A percentile compares a stretch with the other conserved stretches of the same genome.
These are phyloP conservation scores for Elsinoe perseae DNA, from an alignment of 2,329 filamentous ascomycete genomes.

Conservation along the genomic window DNA sequence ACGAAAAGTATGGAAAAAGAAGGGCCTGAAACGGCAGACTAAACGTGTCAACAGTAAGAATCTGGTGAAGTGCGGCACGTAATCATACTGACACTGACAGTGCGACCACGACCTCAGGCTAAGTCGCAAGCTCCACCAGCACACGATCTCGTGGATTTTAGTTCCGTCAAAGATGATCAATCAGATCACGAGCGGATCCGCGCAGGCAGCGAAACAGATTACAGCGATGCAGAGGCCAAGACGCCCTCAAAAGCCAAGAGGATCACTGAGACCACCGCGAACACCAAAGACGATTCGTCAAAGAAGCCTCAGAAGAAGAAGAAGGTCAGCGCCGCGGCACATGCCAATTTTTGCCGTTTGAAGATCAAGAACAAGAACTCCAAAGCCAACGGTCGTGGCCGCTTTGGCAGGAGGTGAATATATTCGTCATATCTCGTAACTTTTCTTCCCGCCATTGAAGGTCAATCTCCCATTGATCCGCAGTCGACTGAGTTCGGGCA, in stretches of 20 bases:
- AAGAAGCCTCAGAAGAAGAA: conserved; percentile 21
- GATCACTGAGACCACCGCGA: neutral
- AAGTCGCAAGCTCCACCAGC: neutral
- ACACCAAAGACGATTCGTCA: neutral
- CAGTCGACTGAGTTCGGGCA: no score
- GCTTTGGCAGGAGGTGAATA: conserved; percentile 28
- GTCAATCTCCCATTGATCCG: neutral
- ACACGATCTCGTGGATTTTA: conserved; percentile 1
- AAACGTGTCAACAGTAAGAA: conserved; percentile 50
- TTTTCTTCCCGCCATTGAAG: neutral
- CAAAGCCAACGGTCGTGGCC: conserved; percentile 36
- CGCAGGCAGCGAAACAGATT: neutral
- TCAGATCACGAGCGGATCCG: neutral
- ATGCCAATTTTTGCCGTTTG: conserved; percentile 42
- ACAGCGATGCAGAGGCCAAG: neutral
- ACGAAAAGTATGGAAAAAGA: conserved; percentile 67
- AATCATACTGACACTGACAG: conserved; percentile 4
- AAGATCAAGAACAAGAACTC: conserved; percentile 46
- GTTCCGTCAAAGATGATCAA: conserved; percentile 2
- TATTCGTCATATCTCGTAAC: conserved; percentile 16
- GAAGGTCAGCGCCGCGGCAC: conserved; percentile 40
- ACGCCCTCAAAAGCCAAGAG: neutral
- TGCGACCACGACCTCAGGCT: conserved; percentile 14
- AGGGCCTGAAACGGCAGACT: conserved; percentile 73
- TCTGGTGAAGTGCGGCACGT: neutral